Conservation (phyloP, 1,284 basidiomycete genomes). For the Ganoderma meredithae region DNA sequence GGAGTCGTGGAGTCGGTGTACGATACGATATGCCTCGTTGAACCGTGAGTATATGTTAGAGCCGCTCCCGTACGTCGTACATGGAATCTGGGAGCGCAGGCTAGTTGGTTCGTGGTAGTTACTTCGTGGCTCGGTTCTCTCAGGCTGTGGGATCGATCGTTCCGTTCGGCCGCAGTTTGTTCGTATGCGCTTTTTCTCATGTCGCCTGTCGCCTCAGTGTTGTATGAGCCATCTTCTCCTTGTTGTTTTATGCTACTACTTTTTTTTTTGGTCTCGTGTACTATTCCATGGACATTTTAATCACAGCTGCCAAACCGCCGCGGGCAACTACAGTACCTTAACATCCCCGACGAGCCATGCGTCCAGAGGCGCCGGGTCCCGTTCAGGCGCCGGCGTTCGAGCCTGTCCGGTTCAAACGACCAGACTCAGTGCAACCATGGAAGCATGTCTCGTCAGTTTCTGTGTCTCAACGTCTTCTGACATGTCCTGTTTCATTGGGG, state of each 20-base stretch:
- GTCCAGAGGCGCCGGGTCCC: too few relatives aligned
- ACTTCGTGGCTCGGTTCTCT: not conserved
- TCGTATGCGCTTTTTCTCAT: not conserved
- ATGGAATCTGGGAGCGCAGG: not conserved
- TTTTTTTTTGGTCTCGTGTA: not conserved
- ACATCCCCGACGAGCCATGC: too few relatives aligned
- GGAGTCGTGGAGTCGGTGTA: not conserved
- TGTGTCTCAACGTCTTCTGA: too few relatives aligned
- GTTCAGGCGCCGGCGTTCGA: too few relatives aligned
- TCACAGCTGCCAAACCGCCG: not conserved
- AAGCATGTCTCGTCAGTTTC: too few relatives aligned
- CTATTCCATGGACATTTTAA: not conserved
- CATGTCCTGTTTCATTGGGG: too few relatives aligned
- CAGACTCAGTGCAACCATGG: too few relatives aligned
- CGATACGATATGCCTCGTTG: not conserved
- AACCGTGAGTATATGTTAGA: not conserved
- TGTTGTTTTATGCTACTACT: not conserved
- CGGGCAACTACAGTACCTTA: too few relatives aligned
- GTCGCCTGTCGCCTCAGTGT: not conserved
- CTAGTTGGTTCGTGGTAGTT: not conserved
- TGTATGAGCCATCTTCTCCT: not conserved
- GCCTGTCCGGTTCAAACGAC: too few relatives aligned
- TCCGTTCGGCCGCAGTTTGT: not conserved
- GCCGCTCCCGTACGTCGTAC: not conserved
- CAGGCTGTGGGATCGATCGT: too few relatives aligned